These are phyloP conservation scores for Leishmania lainsoni DNA, from an alignment of 208 protist species.

Conservation along the genomic window DNA sequence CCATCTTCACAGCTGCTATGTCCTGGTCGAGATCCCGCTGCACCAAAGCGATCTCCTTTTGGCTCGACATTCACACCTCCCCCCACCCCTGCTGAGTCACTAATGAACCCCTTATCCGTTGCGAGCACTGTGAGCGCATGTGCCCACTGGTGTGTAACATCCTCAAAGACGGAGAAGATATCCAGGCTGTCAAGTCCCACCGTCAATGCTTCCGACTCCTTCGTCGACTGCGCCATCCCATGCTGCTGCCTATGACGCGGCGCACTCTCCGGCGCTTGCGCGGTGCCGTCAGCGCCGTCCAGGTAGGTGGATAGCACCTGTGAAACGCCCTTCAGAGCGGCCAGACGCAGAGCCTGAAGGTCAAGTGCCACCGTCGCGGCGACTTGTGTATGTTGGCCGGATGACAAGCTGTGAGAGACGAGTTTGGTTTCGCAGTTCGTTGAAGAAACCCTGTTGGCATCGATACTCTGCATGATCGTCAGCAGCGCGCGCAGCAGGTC, in stretches of 20 bases:
- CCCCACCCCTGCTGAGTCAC: background rate
- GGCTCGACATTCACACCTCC: background rate
- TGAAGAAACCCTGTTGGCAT: background rate
- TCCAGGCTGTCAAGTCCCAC: background rate
- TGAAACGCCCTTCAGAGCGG: constrained; percentile 17
- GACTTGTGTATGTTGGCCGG: background rate
- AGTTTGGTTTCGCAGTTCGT: background rate
- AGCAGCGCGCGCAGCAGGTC: constrained; percentile 18
- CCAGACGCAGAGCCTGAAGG: constrained; percentile 8
- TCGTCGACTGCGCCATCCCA: background rate
- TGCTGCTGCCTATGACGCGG: too few relatives aligned
- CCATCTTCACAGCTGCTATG: background rate
- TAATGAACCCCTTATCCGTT: background rate
- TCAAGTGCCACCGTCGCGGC: background rate
- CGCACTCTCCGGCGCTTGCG: background rate
- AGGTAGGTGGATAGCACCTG: constrained; percentile 25
- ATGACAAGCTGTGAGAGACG: background rate
- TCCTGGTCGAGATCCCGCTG: background rate
- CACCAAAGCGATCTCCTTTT: background rate
- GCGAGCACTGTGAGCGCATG: background rate
- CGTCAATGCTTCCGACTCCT: background rate
- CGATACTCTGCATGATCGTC: constrained; percentile 1
- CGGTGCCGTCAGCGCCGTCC: background rate
- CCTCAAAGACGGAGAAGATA: constrained; percentile 8
- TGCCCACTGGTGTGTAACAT: constrained; percentile 22